Evolutionary conservation across 2,329 filamentous ascomycete species (phyloP).

Genomic region (Aspergillus sp.): DNA sequence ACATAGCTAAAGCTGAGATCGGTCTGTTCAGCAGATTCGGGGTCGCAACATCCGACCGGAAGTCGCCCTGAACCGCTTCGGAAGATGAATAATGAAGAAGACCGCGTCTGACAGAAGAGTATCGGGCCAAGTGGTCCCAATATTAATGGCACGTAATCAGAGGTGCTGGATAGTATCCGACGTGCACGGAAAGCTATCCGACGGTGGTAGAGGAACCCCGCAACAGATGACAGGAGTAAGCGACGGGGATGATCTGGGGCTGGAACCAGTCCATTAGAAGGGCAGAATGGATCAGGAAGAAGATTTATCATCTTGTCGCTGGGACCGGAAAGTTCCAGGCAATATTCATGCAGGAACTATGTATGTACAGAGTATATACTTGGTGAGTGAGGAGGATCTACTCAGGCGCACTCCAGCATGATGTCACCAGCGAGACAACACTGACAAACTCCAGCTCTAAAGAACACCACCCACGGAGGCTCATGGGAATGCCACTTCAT

Average conservation of each 20-base stretch:
- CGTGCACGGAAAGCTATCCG: constrained; percentile 1
- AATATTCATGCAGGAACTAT: no score
- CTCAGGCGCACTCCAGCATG: no score
- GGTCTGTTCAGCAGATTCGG: neutral
- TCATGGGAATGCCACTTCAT: no score
- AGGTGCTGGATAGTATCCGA: constrained; percentile 2
- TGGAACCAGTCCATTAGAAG: neutral
- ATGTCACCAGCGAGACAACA: no score
- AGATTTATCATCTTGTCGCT: neutral
- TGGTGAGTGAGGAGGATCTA: no score
- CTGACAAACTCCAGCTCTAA: no score
- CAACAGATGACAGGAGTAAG: neutral
- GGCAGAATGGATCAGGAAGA: neutral
- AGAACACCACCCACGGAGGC: no score
- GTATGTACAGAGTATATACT: no score
- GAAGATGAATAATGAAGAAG: neutral
- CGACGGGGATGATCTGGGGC: neutral
- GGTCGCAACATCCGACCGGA: constrained; percentile 1
- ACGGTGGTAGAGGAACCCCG: neutral
- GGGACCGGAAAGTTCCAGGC: no score
- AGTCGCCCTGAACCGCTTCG: neutral
- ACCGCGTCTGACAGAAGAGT: neutral
- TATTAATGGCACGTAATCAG: no score
- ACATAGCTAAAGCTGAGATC: no score
- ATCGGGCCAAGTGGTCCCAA: no score